Conservation (phyloP, 495 filamentous ascomycete genomes). For the Chaetomium cochliodes region DNA sequence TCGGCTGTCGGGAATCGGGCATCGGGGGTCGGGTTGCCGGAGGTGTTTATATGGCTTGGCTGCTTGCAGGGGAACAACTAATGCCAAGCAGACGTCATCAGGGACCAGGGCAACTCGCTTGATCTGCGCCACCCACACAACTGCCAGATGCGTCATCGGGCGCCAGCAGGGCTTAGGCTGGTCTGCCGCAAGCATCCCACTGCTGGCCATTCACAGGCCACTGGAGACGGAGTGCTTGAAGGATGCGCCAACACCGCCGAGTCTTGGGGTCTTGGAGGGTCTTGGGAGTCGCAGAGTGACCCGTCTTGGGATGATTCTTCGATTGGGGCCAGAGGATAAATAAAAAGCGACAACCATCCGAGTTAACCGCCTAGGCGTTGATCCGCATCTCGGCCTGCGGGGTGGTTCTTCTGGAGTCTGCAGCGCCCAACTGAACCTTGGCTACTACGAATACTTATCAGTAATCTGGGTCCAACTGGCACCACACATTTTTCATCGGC, state of each 20-base stretch:
- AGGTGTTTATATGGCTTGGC: background rate
- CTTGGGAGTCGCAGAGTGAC: background rate
- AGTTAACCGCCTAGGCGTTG: conserved; percentile 1
- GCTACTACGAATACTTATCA: too few species aligned
- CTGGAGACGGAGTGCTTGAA: background rate
- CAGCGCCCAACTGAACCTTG: too few species aligned
- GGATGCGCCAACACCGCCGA: conserved; percentile 9
- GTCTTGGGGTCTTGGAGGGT: conserved; percentile 5
- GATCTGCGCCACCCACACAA: conserved; percentile 19
- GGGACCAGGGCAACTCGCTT: background rate
- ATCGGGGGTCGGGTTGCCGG: too few species aligned
- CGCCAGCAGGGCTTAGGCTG: conserved; percentile 13
- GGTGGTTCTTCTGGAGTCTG: too few species aligned
- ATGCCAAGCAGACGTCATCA: conserved; percentile 24
- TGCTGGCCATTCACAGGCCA: background rate
- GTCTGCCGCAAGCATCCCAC: background rate
- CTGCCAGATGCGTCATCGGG: conserved; percentile 21
- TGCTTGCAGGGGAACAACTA: background rate
- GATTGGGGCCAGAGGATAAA: background rate
- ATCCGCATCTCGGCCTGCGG: conserved; percentile 4
- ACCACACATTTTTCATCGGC: background rate
- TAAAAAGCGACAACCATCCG: background rate
- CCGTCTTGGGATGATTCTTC: background rate
- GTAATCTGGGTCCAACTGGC: too few species aligned
- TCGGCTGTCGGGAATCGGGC: too few species aligned